Evolutionary conservation across 2,329 filamentous ascomycete species (phyloP), one percentile per base, ranked within the genome.

Genomic region (Xylariales sp.): DNA sequence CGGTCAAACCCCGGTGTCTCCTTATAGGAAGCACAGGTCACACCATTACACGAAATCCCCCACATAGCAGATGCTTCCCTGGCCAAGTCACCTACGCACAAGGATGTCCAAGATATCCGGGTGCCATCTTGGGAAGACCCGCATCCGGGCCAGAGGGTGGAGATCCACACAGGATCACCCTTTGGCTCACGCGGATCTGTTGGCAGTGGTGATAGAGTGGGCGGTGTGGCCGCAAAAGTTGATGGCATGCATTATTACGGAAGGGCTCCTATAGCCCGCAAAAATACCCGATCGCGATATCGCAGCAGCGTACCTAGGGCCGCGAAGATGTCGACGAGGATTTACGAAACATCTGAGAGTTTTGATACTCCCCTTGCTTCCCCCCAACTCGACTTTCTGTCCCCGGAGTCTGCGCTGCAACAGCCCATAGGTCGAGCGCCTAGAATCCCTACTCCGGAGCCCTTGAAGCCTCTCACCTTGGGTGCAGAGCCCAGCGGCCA

Each of bases 21-120:
- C n/a, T 74, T 73, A 72, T 81, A 74, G 77, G 66, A 68, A 61
- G 70, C 57, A 63, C 70, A 77, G 74, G 75, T 66, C 72, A 69
- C 70, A 68, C 63, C 70, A 65, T 61, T 61, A 63, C 63, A 65
- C 55, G 56, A 57, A 55, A 50, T 62, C 59, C 56, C 59, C 47
- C 53, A 53, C 43, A 47, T 49, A 48, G 44, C 47, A 41, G 44
- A 38, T 37, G 41, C 29, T 25, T 17, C 35, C 35, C 35, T 14
- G 19, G 7, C 8, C 15, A 27, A 23, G 13, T 18, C 15, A 21
- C 16, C 34, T 31, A n/a, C 18, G 8, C 18, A 24, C 10, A 47
- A 37, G 38, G 46, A 44, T 38, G 37, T 49, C 44, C 40, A 40
- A 33, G 52, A 53, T 29, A 40, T 37, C 18, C 37, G 41, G 38